Evolutionary conservation across 2,329 filamentous ascomycete species (phyloP).

Genomic region (Colletotrichum limetticola): DNA sequence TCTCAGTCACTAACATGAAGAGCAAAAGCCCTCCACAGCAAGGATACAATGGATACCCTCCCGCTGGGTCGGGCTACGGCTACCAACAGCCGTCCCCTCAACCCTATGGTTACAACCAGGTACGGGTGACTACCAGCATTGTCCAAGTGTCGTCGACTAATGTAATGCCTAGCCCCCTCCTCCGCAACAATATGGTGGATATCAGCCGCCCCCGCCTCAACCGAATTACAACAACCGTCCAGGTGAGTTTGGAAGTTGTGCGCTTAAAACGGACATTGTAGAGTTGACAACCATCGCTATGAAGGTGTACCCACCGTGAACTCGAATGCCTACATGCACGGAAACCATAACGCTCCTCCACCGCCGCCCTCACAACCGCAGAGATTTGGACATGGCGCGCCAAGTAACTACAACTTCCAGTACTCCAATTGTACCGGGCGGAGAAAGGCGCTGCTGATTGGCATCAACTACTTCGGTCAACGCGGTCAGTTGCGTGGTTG

Average conservation of each 20-base stretch:
- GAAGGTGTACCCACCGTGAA: constrained; percentile 53
- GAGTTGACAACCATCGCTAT: constrained; percentile 1
- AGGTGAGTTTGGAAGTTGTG: constrained; percentile 47
- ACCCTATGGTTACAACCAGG: constrained; percentile 56
- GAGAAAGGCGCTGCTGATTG: constrained; percentile 89
- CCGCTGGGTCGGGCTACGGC: constrained; percentile 51
- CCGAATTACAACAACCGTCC: constrained; percentile 61
- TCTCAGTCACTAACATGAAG: constrained; percentile 39
- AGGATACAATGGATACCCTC: constrained; percentile 58
- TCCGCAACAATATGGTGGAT: constrained; percentile 57
- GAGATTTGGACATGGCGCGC: constrained; percentile 83
- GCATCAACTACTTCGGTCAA: constrained; percentile 97
- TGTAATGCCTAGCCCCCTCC: constrained; percentile 43
- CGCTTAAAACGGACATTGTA: background rate
- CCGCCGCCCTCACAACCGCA: constrained; percentile 76
- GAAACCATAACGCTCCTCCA: constrained; percentile 68
- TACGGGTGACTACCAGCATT: constrained; percentile 36
- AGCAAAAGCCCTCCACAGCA: constrained; percentile 51
- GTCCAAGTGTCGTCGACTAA: constrained; percentile 35
- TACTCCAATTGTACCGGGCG: constrained; percentile 92
- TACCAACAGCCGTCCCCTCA: constrained; percentile 64
- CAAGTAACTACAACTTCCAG: constrained; percentile 83
- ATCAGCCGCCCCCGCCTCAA: constrained; percentile 49
- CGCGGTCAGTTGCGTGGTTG: constrained; percentile 90
- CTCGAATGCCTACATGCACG: constrained; percentile 66